Percentiles rank a stretch among this genome's conserved stretches.
These are phyloP conservation scores for Tuber calosporum DNA, from an alignment of 495 filamentous ascomycete species.

Conservation along the genomic window DNA sequence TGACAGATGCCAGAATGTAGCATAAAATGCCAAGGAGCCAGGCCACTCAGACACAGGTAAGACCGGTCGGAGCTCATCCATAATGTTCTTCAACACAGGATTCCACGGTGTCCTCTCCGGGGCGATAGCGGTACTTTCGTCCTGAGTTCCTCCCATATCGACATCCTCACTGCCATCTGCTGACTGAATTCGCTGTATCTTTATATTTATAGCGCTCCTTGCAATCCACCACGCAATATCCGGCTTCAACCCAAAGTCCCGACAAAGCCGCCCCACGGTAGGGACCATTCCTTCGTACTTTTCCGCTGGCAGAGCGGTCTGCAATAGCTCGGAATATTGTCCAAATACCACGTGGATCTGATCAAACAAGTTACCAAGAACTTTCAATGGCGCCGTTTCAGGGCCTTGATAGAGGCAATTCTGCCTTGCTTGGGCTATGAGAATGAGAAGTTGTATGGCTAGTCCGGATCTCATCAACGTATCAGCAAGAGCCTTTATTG, in stretches of 20 bases:
- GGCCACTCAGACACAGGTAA: conserved; percentile 60
- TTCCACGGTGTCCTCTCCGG: conserved; percentile 53
- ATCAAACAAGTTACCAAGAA: conserved; percentile 77
- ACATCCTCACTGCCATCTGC: conserved; percentile 42
- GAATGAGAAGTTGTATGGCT: conserved; percentile 69
- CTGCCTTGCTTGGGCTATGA: conserved; percentile 82
- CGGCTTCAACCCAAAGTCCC: conserved; percentile 72
- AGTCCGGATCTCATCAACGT: conserved; percentile 51
- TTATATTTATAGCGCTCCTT: conserved; percentile 58
- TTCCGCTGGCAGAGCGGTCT: conserved; percentile 64
- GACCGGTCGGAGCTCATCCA: conserved; percentile 56
- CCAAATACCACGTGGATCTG: conserved; percentile 75
- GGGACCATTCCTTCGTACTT: conserved; percentile 82
- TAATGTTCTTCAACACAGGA: conserved; percentile 68
- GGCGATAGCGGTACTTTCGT: conserved; percentile 23
- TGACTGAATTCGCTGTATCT: conserved; percentile 44
- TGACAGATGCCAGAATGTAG: conserved; percentile 87
- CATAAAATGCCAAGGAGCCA: conserved; percentile 67
- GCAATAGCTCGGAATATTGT: conserved; percentile 83
- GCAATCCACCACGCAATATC: conserved; percentile 82
- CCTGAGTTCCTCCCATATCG: conserved; percentile 45
- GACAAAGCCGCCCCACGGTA: conserved; percentile 61
- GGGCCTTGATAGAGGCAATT: conserved; percentile 65
- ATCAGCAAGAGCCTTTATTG: conserved; percentile 71
- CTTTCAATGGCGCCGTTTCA: conserved; percentile 60